Evolutionary conservation across 2,329 filamentous ascomycete species (phyloP), one percentile per base, ranked within the genome.

Genomic region (Ploettnerulaceae sp.): DNA sequence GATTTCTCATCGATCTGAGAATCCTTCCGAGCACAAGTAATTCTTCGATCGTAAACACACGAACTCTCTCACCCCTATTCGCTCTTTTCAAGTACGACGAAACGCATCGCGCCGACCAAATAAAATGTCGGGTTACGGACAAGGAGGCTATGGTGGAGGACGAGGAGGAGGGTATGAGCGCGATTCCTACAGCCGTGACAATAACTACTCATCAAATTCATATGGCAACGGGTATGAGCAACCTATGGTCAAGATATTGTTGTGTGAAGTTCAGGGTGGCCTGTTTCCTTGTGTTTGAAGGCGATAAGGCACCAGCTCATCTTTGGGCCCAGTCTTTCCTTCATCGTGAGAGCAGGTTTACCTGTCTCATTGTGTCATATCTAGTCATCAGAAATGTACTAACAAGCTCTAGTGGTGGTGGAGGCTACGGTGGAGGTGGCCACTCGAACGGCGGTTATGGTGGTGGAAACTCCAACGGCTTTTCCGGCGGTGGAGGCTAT

Each of bases 111-210:
- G 31, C 31, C 15, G n/a, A 17, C 9, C 31, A 4, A n/a, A 29
- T 29, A 50, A 52, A 48, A 44, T 44, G 41, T 44, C 41, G 7
- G 32, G 45, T 70, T 86, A 87, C 62, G 75, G 80, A 58, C 76
- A 70, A 58, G 75, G 73, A 47, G 66, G 69, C 55, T 65, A 64
- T 56, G 67, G 69, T 56, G 68, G 72, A 53, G 70, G 75, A 55
- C 67, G 69, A 43, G 62, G 66, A 56, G 65, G 65, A 48, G 62
- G 73, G 55, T 74, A 77, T 62, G 72, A 76, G 66, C 75, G 77
- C 61, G 75, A 70, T 65, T 67, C 67, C 64, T 67, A 70, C 64
- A 72, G 64, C 52, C 57, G 65, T n/a, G n/a, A n/a, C 57, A 64
- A 63, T 49, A 65, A 66, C 59, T 69, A 71, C 51, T 70, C 71